phyloP scores from a whole-genome alignment of 2,329 filamentous ascomycete species.

The Thelonectria olida region DNA sequence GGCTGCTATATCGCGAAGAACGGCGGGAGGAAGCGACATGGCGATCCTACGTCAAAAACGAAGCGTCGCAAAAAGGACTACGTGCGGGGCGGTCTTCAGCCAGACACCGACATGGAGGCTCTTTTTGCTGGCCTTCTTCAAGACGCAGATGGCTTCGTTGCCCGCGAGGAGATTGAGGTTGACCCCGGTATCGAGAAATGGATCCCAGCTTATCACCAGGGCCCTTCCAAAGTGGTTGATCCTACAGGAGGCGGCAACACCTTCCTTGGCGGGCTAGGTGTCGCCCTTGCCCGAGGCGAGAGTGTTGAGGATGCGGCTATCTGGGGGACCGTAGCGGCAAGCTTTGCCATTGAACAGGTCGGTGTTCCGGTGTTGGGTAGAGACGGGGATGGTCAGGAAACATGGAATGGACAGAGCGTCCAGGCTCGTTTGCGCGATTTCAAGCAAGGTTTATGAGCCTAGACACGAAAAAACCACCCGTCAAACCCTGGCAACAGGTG shows the following conservation, averaged over 20 bases:
- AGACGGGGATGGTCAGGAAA: conserved; percentile 58
- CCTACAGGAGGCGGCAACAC: conserved; percentile 95
- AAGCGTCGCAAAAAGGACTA: conserved; percentile 55
- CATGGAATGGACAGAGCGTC: conserved; percentile 69
- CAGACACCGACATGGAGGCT: conserved; percentile 70
- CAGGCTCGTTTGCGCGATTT: conserved; percentile 63
- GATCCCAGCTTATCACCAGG: conserved; percentile 79
- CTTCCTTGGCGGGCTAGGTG: conserved; percentile 73
- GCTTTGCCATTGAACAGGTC: conserved; percentile 94
- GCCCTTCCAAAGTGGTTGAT: conserved; percentile 73
- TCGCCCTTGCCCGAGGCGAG: conserved; percentile 68
- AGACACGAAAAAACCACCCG: not conserved
- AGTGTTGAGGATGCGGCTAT: conserved; percentile 74
- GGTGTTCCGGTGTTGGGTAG: conserved; percentile 74
- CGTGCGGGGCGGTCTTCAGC: conserved; percentile 61
- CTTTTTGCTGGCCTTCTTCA: conserved; percentile 68
- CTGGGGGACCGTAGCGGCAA: conserved; percentile 85
- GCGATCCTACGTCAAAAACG: conserved; percentile 33
- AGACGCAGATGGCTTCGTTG: conserved; percentile 61
- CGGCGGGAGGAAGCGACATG: conserved; percentile 59
- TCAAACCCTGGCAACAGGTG: not conserved
- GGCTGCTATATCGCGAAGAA: conserved; percentile 74
- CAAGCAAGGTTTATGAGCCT: conserved; percentile 48
- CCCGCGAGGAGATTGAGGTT: conserved; percentile 67
- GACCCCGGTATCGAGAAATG: conserved; percentile 75